Conservation (phyloP, 2,329 filamentous ascomycete species). For the Aspergillus nomiae region DNA sequence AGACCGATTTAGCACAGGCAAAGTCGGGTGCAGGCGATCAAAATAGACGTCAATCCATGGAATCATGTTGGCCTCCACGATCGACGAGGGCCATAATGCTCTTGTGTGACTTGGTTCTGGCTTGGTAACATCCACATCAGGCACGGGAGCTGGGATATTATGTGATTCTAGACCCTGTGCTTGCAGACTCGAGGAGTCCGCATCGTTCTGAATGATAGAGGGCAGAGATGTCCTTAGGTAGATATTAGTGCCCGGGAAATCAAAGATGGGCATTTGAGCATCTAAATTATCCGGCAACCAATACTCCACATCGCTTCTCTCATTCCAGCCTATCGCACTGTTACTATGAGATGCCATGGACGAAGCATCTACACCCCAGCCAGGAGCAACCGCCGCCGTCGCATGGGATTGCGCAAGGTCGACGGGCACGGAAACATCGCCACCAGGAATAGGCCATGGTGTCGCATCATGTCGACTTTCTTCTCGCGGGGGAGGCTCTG, state of each 20-base stretch:
- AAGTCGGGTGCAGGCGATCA: conserved; percentile 46
- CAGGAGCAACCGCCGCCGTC: conserved; percentile 21
- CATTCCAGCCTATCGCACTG: conserved; percentile 28
- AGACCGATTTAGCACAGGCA: conserved; percentile 45
- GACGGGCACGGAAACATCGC: conserved; percentile 23
- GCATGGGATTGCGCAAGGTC: conserved; percentile 24
- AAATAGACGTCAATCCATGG: conserved; percentile 49
- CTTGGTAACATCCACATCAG: conserved; percentile 15
- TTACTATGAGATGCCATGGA: conserved; percentile 25
- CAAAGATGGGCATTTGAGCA: conserved; percentile 35
- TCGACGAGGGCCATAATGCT: conserved; percentile 41
- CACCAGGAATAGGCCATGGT: conserved; percentile 23
- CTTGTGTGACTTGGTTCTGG: conserved; percentile 24
- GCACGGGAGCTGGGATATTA: conserved; percentile 21
- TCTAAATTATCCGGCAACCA: conserved; percentile 39
- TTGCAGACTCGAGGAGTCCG: conserved; percentile 23
- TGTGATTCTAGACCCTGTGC: conserved; percentile 22
- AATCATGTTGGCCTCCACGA: conserved; percentile 45
- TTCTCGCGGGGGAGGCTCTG: conserved; percentile 21
- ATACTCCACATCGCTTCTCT: conserved; percentile 35
- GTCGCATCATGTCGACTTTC: conserved; percentile 22
- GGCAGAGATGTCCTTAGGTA: conserved; percentile 39
- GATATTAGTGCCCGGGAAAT: conserved; percentile 38
- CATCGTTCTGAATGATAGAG: conserved; percentile 32
- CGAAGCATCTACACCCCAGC: conserved; percentile 25